phyloP scores from a whole-genome alignment of 1,139 yeast species.

The Hansenula sp. region DNA sequence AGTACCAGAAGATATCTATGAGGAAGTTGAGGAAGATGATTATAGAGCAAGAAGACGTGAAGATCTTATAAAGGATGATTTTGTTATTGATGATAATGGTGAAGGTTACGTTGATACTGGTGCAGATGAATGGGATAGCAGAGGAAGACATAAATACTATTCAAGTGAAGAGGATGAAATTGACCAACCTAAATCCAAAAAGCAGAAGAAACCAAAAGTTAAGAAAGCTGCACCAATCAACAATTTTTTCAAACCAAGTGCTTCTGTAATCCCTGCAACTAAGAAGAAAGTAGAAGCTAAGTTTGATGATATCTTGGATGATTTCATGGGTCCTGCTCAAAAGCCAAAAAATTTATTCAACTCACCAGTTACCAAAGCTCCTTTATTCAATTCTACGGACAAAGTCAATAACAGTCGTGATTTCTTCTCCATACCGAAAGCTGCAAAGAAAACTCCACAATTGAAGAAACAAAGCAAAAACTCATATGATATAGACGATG shows the following conservation, averaged over 20 bases:
- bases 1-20: constrained; percentile 59
- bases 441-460: constrained; percentile 7
- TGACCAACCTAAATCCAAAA: constrained; percentile 17
- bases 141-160: constrained; percentile 22
- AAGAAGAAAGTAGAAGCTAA: constrained; percentile 32
- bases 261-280: constrained; percentile 13
- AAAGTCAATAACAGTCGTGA: constrained; percentile 12
- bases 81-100: constrained; percentile 76
- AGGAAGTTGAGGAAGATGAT: constrained; percentile 80
- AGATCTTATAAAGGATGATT: constrained; percentile 83
- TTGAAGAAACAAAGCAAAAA: constrained; percentile 5
- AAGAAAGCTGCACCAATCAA: constrained; percentile 49
- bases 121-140: constrained; percentile 69
- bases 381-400: constrained; percentile 16
- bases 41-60: constrained; percentile 75
- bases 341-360: constrained; percentile 10
- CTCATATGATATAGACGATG: constrained; percentile 15
- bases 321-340: constrained; percentile 29
- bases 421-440: constrained; percentile 9
- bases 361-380: constrained; percentile 10
- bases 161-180: constrained; percentile 28
- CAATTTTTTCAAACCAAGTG: constrained; percentile 47
- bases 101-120: constrained; percentile 80
- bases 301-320: constrained; percentile 45
- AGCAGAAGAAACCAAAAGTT: constrained; percentile 38